Conservation (phyloP, 2,329 filamentous ascomycete species). For the Cladosporium sp. region DNA sequence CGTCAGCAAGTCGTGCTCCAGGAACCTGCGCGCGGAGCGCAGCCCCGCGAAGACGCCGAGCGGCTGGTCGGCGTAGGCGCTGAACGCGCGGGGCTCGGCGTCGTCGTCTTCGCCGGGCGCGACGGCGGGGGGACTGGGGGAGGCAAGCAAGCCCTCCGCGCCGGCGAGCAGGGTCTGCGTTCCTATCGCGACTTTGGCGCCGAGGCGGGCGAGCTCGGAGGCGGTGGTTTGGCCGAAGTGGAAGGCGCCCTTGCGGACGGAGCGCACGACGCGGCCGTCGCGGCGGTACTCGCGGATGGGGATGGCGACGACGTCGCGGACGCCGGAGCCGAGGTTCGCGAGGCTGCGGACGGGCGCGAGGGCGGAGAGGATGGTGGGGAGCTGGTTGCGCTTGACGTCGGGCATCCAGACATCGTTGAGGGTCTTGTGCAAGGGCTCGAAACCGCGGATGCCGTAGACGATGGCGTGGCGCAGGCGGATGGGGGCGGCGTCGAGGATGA, state of each 20-base stretch:
- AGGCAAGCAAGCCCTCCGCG: slow-evolving; percentile 68
- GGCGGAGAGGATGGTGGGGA: slow-evolving; percentile 81
- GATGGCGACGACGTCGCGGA: slow-evolving; percentile 79
- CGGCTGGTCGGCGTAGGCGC: slow-evolving; percentile 89
- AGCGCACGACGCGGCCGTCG: slow-evolving; percentile 85
- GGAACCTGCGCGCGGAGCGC: slow-evolving; percentile 70
- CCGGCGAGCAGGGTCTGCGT: slow-evolving; percentile 90
- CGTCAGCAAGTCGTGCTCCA: slow-evolving; percentile 79
- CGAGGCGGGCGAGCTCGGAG: slow-evolving; percentile 86
- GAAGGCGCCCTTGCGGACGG: slow-evolving; percentile 81
- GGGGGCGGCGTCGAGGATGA: slow-evolving; percentile 81
- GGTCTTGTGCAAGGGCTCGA: slow-evolving; percentile 81
- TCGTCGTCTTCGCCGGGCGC: slow-evolving; percentile 48
- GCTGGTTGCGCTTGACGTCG: slow-evolving; percentile 81
- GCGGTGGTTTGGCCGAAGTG: slow-evolving; percentile 91
- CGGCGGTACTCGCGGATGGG: slow-evolving; percentile 90
- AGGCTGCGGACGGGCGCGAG: slow-evolving; percentile 83
- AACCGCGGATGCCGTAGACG: slow-evolving; percentile 84
- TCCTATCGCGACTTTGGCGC: slow-evolving; percentile 88
- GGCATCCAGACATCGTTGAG: slow-evolving; percentile 97
- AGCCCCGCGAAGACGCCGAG: slow-evolving; percentile 82
- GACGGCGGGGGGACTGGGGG: slow-evolving; percentile 14
- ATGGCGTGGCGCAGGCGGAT: slow-evolving; percentile 85
- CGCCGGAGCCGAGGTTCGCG: slow-evolving; percentile 82
- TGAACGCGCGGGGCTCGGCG: slow-evolving; percentile 72